phyloP scores from a whole-genome alignment of 1,284 basidiomycete species.

The Ustanciosporium gigantosporum region DNA sequence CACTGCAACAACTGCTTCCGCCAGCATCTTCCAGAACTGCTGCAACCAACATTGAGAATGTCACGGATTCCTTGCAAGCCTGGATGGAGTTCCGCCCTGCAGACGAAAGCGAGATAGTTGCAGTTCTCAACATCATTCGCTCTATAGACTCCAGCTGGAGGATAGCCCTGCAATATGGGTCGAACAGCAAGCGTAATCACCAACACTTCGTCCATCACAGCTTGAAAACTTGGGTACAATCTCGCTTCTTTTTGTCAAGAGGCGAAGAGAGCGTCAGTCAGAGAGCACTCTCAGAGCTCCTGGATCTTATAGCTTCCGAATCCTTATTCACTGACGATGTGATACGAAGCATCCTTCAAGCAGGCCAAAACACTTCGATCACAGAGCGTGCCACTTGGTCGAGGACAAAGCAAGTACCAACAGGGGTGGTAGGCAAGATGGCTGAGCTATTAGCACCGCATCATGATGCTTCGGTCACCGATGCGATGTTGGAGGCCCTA shows the following conservation, averaged over 20 bases:
- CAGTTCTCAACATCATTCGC: slow-evolving; percentile 3
- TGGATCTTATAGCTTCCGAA: slow-evolving; percentile 18
- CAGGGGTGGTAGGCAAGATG: not conserved
- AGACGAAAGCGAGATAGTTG: slow-evolving; percentile 1
- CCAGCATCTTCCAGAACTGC: slow-evolving; percentile 34
- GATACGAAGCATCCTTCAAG: slow-evolving; percentile 18
- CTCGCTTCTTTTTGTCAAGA: too few relatives aligned
- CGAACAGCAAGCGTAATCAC: slow-evolving; percentile 44
- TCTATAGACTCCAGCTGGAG: slow-evolving; percentile 25
- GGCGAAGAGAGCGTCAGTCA: too few relatives aligned
- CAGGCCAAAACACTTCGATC: slow-evolving; percentile 8
- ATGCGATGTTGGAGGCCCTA: not conserved
- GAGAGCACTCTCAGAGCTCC: too few relatives aligned
- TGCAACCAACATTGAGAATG: slow-evolving; percentile 42
- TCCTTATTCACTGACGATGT: slow-evolving; percentile 40
- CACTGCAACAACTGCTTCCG: slow-evolving; percentile 16
- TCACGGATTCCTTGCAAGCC: slow-evolving; percentile 36
- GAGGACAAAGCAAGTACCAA: slow-evolving; percentile 1
- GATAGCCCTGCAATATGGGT: slow-evolving; percentile 33
- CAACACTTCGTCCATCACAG: slow-evolving; percentile 29
- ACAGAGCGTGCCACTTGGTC: slow-evolving; percentile 5
- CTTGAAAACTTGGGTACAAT: slow-evolving; percentile 10
- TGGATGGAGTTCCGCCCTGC: slow-evolving; percentile 27
- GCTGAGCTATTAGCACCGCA: not conserved
- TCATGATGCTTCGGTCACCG: not conserved